phyloP scores from a whole-genome alignment of 169 alveolate species.

The Neospora caninum region DNA sequence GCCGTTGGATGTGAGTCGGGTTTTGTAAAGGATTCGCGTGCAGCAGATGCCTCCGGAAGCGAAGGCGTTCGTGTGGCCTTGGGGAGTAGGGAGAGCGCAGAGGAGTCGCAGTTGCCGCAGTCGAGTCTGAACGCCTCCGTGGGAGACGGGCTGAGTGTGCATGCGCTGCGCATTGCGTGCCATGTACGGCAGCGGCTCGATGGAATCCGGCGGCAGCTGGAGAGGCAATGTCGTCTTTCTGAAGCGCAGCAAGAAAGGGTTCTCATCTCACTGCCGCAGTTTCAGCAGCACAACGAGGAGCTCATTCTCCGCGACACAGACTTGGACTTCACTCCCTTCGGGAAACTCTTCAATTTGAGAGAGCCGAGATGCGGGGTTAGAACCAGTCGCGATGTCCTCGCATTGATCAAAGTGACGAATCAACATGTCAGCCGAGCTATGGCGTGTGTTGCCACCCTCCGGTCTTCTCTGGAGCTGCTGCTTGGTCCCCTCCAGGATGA shows the following conservation, averaged over 20 bases:
- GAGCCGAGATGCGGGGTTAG: neutral
- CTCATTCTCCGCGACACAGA: neutral
- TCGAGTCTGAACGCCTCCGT: neutral
- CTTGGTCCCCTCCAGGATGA: neutral
- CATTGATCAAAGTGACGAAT: neutral
- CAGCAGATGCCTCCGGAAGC: no score
- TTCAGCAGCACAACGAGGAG: neutral
- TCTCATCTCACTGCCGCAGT: conserved; percentile 21
- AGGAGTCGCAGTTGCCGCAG: neutral
- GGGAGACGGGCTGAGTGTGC: neutral
- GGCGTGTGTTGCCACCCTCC: neutral
- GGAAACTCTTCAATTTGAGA: neutral
- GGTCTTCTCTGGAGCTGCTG: neutral
- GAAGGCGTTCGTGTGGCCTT: no score
- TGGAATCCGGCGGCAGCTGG: neutral
- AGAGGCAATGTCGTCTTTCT: neutral
- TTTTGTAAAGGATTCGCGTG: neutral
- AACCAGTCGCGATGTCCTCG: neutral
- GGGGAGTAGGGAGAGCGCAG: neutral
- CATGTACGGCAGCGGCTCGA: neutral
- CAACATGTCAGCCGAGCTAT: conserved; percentile 12
- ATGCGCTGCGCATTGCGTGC: neutral
- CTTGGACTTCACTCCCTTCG: conserved; percentile 2
- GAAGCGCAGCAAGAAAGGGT: conserved; percentile 9
- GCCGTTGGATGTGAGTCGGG: neutral